phyloP scores from a whole-genome alignment of 2,329 filamentous ascomycete species.

The Thielaviopsis punctulata region DNA sequence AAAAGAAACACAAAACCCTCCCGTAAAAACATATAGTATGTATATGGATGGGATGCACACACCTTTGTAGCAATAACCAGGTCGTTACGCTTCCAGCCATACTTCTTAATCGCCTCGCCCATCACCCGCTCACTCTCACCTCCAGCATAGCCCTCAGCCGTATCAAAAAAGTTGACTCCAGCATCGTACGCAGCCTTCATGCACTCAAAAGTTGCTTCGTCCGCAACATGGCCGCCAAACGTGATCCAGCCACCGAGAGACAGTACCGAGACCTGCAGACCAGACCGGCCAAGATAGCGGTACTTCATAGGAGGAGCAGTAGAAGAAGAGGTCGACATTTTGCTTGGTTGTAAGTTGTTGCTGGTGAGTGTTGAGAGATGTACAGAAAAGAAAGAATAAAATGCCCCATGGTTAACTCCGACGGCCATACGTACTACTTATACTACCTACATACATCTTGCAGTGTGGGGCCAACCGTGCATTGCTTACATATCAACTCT shows the following conservation, averaged over 20 bases:
- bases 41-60: not conserved
- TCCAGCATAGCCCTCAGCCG: constrained; percentile 39
- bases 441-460: not conserved
- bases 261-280: constrained; percentile 57
- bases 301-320: constrained; percentile 42
- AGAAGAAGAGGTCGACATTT: not conserved
- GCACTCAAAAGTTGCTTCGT: constrained; percentile 30
- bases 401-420: not conserved
- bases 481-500: not conserved
- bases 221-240: constrained; percentile 55
- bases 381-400: not conserved
- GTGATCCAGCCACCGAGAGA: constrained; percentile 58
- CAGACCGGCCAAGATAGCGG: constrained; percentile 52
- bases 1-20: too few relatives aligned
- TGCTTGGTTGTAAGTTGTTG: not conserved
- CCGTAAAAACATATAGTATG: too few relatives aligned
- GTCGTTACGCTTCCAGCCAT: constrained; percentile 43
- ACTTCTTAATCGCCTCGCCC: constrained; percentile 42
- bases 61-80: constrained; percentile 43
- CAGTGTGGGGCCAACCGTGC: not conserved
- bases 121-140: constrained; percentile 47
- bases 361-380: not conserved
- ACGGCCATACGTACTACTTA: too few relatives aligned
- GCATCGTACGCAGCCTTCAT: constrained; percentile 44
- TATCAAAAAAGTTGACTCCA: constrained; percentile 48